A percentile compares a stretch with the other conserved stretches of the same genome.
Evolutionary conservation across 352 stramenopile species (phyloP).

Genomic region (Phytophthora multivora): DNA sequence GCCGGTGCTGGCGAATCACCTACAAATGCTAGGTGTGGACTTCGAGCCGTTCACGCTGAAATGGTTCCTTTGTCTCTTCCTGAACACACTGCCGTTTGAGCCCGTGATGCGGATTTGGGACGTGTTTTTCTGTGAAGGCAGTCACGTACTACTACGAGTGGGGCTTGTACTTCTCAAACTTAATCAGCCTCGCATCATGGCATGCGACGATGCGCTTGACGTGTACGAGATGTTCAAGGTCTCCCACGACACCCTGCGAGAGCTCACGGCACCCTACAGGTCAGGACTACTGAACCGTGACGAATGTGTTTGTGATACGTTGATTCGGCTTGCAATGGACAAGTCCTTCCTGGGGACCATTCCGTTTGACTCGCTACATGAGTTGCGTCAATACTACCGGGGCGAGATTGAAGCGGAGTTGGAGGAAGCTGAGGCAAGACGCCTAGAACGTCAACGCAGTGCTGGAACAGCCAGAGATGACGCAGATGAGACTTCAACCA

Average conservation of each 20-base stretch:
- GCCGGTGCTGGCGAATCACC: constrained; percentile 67
- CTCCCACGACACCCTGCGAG: constrained; percentile 59
- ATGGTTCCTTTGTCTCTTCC: constrained; percentile 93
- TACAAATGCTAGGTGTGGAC: constrained; percentile 77
- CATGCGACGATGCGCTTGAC: constrained; percentile 74
- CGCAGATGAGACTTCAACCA: constrained; percentile 26
- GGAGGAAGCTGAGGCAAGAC: constrained; percentile 39
- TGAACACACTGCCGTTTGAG: constrained; percentile 92
- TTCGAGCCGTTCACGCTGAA: constrained; percentile 92
- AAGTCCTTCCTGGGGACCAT: constrained; percentile 81
- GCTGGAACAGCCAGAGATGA: constrained; percentile 13
- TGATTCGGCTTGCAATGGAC: constrained; percentile 80
- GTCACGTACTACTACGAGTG: constrained; percentile 87
- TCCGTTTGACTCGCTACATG: constrained; percentile 75
- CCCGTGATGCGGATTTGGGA: constrained; percentile 91
- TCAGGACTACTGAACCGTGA: constrained; percentile 72
- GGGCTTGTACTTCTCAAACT: constrained; percentile 88
- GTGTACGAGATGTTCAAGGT: constrained; percentile 88
- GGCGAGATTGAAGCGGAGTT: constrained; percentile 68
- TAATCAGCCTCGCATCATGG: constrained; percentile 67
- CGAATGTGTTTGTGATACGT: constrained; percentile 82
- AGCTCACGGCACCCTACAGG: constrained; percentile 63
- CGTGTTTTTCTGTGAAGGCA: constrained; percentile 90
- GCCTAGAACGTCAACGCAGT: constrained; percentile 27
- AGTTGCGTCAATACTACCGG: constrained; percentile 66